phyloP scores from a whole-genome alignment of 163 green algal genomes.

The Scenedesmus sp. region DNA sequence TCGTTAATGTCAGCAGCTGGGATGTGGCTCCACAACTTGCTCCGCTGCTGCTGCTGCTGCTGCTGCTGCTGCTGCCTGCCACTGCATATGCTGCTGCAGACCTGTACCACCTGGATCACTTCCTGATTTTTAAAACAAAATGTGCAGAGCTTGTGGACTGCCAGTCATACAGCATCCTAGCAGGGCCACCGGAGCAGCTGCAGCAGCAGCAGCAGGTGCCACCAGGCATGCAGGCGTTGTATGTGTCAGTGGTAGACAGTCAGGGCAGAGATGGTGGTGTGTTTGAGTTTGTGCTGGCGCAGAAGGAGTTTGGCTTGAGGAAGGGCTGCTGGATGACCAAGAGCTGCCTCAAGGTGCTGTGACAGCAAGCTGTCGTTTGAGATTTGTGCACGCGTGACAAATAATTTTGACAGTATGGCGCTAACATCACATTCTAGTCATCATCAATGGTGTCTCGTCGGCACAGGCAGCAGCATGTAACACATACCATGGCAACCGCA shows the following conservation, averaged over 20 bases:
- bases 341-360: constrained; percentile 43
- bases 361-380: neutral
- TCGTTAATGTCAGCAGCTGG: too few relatives aligned
- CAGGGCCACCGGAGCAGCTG: neutral
- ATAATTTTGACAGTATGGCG: neutral
- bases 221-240: constrained; percentile 12
- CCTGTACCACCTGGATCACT: constrained; percentile 80
- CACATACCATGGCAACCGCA: too few relatives aligned
- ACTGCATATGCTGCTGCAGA: constrained; percentile 45
- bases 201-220: neutral
- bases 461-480: too few relatives aligned
- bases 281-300: constrained; percentile 60
- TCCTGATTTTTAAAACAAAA: constrained; percentile 59
- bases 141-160: constrained; percentile 54
- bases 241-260: constrained; percentile 25
- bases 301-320: constrained; percentile 62
- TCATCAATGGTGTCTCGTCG: too few relatives aligned
- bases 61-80: neutral
- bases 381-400: neutral
- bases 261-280: constrained; percentile 13
- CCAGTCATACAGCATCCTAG: constrained; percentile 11
- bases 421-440: neutral
- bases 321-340: constrained; percentile 75
- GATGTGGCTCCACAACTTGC: too few relatives aligned
- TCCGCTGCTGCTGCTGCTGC: neutral